phyloP scores from a whole-genome alignment of 768 basidiomycete genomes.

The Leccinellum albellum region DNA sequence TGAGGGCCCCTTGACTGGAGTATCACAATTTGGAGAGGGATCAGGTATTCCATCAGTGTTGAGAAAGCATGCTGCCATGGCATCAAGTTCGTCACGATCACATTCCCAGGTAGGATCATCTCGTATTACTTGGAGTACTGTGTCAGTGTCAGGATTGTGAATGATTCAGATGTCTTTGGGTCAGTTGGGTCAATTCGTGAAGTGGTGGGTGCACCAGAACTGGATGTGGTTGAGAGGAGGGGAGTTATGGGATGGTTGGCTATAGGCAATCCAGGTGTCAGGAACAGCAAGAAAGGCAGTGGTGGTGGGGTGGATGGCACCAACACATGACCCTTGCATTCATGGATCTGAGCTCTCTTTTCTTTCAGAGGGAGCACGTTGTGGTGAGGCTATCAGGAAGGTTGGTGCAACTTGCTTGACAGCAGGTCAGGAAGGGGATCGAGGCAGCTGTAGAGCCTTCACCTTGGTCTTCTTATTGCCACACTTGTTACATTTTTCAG shows the following conservation, averaged over 20 bases:
- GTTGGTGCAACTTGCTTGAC: background rate
- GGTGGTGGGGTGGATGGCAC: background rate
- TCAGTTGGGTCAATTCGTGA: too few species aligned
- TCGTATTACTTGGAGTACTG: background rate
- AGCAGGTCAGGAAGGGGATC: background rate
- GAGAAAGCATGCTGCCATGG: background rate
- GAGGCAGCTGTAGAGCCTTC: background rate
- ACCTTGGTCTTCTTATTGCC: background rate
- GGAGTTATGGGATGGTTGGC: background rate
- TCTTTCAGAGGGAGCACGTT: background rate
- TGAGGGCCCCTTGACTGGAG: background rate
- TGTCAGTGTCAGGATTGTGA: background rate
- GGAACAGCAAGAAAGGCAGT: background rate
- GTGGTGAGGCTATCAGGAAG: background rate
- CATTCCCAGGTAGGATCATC: background rate
- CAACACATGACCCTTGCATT: too few species aligned
- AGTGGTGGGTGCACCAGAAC: background rate
- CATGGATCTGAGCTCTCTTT: background rate
- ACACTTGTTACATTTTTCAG: background rate
- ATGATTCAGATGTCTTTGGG: too few species aligned
- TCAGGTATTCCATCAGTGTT: background rate
- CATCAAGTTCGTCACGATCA: background rate
- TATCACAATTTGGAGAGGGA: too few species aligned
- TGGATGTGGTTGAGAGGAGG: background rate
- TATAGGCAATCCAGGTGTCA: background rate